phyloP scores from a whole-genome alignment of 2,329 filamentous ascomycete species.

The Dactylellina parvicollis region DNA sequence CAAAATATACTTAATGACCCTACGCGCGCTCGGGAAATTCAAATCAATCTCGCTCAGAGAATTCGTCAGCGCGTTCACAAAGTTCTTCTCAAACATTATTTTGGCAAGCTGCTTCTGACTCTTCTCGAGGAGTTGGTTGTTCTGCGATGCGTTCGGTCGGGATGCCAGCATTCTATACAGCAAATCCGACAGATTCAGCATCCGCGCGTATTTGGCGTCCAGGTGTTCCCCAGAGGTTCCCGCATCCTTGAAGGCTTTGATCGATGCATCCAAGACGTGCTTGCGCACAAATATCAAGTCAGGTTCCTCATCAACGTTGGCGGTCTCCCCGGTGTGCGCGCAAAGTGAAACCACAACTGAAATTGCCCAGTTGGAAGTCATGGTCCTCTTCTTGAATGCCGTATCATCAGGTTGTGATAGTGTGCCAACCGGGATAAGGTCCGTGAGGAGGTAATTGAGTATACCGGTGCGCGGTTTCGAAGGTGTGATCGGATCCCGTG shows the following conservation, averaged over 20 bases:
- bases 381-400: conserved; percentile 80
- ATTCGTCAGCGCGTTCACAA: conserved; percentile 84
- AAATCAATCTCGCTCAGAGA: conserved; percentile 96
- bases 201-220: conserved; percentile 84
- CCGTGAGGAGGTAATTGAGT: conserved; percentile 90
- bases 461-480: conserved; percentile 93
- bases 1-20: conserved; percentile 95
- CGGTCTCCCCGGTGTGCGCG: conserved; percentile 83
- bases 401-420: conserved; percentile 78
- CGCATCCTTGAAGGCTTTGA: conserved; percentile 91
- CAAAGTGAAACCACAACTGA: conserved; percentile 87
- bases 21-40: conserved; percentile 90
- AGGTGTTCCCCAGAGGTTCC: conserved; percentile 79
- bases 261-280: conserved; percentile 91
- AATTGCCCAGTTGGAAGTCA: conserved; percentile 86
- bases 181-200: conserved; percentile 87
- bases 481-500: conserved; percentile 79
- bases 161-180: conserved; percentile 92
- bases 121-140: conserved; percentile 59
- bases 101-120: conserved; percentile 87
- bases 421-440: conserved; percentile 70
- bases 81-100: conserved; percentile 98
- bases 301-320: conserved; percentile 76
- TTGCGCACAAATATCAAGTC: conserved; percentile 91
- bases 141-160: conserved; percentile 64